These are phyloP conservation scores for Aspergillus hortae DNA, from an alignment of 2,329 filamentous ascomycete species.

Conservation along the genomic window DNA sequence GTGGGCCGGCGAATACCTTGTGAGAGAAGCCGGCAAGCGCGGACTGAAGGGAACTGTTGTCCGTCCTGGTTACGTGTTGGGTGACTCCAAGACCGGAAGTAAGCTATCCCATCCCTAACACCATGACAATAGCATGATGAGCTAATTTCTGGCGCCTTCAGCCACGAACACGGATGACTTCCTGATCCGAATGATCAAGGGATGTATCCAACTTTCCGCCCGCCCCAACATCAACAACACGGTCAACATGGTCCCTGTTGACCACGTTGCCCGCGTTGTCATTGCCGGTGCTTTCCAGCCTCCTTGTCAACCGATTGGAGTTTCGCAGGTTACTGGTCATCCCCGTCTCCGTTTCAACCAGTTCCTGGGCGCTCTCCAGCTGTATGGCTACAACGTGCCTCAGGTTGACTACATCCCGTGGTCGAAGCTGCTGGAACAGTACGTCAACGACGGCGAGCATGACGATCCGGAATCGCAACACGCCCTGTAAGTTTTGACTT, in stretches of 20 bases:
- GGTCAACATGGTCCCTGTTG: slow-evolving; percentile 84
- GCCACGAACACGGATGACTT: slow-evolving; percentile 81
- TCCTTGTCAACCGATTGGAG: slow-evolving; percentile 51
- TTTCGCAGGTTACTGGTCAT: slow-evolving; percentile 76
- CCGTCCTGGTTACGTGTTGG: slow-evolving; percentile 80
- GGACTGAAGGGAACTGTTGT: slow-evolving; percentile 74
- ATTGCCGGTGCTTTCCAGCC: slow-evolving; percentile 69
- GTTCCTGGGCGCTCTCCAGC: slow-evolving; percentile 66
- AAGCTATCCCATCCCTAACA: slow-evolving; percentile 11
- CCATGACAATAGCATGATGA: neutral
- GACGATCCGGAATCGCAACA: slow-evolving; percentile 61
- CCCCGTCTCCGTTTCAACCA: slow-evolving; percentile 74
- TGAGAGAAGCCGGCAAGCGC: slow-evolving; percentile 72
- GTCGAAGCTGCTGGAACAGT: slow-evolving; percentile 64
- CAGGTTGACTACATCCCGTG: slow-evolving; percentile 66
- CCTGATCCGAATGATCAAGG: slow-evolving; percentile 79
- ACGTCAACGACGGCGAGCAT: slow-evolving; percentile 57
- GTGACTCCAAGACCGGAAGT: slow-evolving; percentile 64
- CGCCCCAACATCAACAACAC: slow-evolving; percentile 79
- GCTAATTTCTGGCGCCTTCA: slow-evolving; percentile 30
- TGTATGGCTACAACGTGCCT: slow-evolving; percentile 69
- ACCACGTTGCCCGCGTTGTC: slow-evolving; percentile 77
- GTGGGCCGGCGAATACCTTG: slow-evolving; percentile 72
- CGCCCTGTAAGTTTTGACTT: slow-evolving; percentile 51
- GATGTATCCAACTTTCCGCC: slow-evolving; percentile 72